phyloP scores from a whole-genome alignment of 1,139 yeast species.

The Geotrichum candidum region DNA sequence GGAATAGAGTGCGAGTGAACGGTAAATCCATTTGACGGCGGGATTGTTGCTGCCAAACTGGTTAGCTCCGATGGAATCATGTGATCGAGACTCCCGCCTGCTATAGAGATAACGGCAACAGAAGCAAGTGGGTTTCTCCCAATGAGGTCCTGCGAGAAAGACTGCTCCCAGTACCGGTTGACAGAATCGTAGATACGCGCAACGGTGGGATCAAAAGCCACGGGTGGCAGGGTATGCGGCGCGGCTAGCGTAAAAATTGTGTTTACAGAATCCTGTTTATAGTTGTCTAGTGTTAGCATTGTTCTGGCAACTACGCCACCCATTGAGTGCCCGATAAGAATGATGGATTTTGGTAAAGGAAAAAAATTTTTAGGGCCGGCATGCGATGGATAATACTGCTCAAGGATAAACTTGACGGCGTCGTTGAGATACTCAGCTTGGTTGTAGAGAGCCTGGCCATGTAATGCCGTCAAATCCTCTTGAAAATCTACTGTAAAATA shows the following conservation, averaged over 20 bases:
- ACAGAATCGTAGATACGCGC: constrained; percentile 59
- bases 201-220: constrained; percentile 78
- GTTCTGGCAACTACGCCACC: constrained; percentile 82
- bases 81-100: constrained; percentile 69
- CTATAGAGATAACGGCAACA: constrained; percentile 47
- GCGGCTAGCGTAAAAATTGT: constrained; percentile 72
- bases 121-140: constrained; percentile 32
- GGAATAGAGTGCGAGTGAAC: constrained; percentile 79
- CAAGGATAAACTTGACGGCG: constrained; percentile 69
- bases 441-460: constrained; percentile 86
- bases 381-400: constrained; percentile 43
- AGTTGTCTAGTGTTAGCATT: constrained; percentile 68
- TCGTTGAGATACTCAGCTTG: constrained; percentile 93
- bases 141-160: constrained; percentile 35
- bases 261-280: constrained; percentile 56
- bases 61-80: constrained; percentile 81
- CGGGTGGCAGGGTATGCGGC: constrained; percentile 81
- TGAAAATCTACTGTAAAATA: constrained; percentile 89
- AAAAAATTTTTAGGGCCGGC: neutral
- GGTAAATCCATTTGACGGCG: constrained; percentile 65
- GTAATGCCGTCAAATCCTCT: constrained; percentile 94
- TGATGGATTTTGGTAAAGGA: constrained; percentile 51
- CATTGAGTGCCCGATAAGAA: constrained; percentile 76
- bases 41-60: constrained; percentile 55
- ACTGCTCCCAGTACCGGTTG: constrained; percentile 67